A percentile compares a stretch with the other conserved stretches of the same genome.
Conservation (phyloP, 2,329 filamentous ascomycete species). For the Diplodia seriata region DNA sequence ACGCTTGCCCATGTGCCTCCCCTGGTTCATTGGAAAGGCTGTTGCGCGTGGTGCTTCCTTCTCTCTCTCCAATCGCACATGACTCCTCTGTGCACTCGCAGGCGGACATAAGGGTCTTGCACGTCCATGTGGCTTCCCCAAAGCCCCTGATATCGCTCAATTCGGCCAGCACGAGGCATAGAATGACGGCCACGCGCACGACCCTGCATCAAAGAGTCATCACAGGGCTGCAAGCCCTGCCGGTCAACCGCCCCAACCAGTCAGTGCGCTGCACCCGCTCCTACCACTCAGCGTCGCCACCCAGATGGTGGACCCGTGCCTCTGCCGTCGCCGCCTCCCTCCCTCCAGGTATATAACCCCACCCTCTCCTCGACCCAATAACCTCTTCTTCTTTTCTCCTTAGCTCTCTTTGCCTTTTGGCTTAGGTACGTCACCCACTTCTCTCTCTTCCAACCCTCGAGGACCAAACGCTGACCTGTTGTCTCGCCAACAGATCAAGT, state of each 20-base stretch:
- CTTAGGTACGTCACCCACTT: background rate
- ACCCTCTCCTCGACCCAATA: background rate
- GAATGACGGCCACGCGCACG: background rate
- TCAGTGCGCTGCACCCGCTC: background rate
- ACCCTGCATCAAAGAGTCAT: background rate
- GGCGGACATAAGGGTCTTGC: background rate
- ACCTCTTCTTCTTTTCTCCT: background rate
- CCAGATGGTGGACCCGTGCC: background rate
- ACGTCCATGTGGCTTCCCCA: background rate
- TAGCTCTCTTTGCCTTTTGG: constrained; percentile 24
- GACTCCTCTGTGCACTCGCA: background rate
- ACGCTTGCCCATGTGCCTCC: no score
- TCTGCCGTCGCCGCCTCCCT: background rate
- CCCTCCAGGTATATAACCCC: background rate
- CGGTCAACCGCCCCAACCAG: background rate
- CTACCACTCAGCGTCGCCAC: background rate
- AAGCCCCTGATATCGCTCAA: background rate
- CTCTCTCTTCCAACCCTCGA: no score
- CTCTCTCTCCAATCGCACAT: background rate
- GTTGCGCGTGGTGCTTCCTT: background rate
- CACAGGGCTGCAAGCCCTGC: background rate
- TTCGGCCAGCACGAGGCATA: background rate
- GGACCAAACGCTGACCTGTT: no score
- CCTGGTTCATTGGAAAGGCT: no score
- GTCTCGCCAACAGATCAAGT: background rate